A percentile compares a stretch with the other conserved stretches of the same genome.
These are phyloP conservation scores for Anthracocystis setariae DNA, from an alignment of 1,284 basidiomycete species.

Conservation along the genomic window DNA sequence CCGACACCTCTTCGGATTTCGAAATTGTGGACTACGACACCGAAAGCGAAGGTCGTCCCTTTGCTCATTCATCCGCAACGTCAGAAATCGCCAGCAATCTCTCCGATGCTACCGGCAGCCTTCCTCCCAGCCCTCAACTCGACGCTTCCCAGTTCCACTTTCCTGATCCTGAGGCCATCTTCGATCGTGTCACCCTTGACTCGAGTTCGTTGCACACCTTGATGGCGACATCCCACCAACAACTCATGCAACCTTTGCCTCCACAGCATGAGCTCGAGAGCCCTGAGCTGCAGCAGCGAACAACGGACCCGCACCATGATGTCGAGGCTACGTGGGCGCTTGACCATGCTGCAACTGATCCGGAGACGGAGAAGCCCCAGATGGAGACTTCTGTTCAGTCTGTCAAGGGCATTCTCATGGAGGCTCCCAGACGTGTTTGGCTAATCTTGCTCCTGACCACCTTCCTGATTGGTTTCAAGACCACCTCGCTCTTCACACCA, in stretches of 20 bases:
- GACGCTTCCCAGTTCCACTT: constrained; percentile 34
- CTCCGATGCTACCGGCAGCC: constrained; percentile 8
- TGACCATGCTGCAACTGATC: background rate
- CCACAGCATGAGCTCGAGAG: background rate
- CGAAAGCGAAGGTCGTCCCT: constrained; percentile 18
- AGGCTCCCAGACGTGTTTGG: constrained; percentile 20
- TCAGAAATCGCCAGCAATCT: constrained; percentile 21
- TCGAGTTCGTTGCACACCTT: constrained; percentile 28
- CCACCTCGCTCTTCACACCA: constrained; percentile 6
- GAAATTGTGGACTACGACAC: constrained; percentile 33
- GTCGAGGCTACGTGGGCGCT: background rate
- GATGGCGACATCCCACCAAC: constrained; percentile 13
- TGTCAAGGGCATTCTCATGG: background rate
- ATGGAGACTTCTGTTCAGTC: background rate
- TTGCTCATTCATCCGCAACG: constrained; percentile 16
- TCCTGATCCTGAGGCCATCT: constrained; percentile 33
- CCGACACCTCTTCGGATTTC: constrained; percentile 29
- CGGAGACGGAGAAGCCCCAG: background rate
- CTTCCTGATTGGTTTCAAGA: constrained; percentile 24
- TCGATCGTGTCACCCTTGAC: constrained; percentile 12
- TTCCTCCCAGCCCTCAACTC: constrained; percentile 21
- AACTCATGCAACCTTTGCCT: background rate
- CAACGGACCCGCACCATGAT: too few relatives aligned
- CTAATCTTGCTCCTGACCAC: constrained; percentile 25
- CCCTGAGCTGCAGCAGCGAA: too few relatives aligned